phyloP scores from a whole-genome alignment of 495 filamentous ascomycete species.

The Aspergillus sclerotiicarbonarius region DNA sequence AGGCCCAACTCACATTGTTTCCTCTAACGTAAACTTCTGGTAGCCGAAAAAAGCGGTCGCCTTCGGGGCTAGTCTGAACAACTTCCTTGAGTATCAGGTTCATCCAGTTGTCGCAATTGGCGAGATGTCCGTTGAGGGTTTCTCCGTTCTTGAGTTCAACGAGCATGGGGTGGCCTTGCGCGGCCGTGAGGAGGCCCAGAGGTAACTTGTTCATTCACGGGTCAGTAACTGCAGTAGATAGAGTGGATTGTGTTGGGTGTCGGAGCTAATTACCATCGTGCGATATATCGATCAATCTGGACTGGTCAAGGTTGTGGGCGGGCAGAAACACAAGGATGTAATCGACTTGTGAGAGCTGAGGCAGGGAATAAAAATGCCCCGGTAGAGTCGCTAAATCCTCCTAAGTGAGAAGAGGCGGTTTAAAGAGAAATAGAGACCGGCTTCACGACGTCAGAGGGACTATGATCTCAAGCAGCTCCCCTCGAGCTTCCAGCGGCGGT shows the following conservation, averaged over 20 bases:
- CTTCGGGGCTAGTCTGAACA: constrained; percentile 94
- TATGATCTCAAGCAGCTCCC: constrained; percentile 25
- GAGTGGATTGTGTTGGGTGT: background rate
- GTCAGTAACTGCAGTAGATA: constrained; percentile 1
- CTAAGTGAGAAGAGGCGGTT: background rate
- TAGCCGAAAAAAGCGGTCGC: constrained; percentile 86
- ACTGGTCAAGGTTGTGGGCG: constrained; percentile 1
- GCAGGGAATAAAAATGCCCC: background rate
- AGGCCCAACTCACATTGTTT: constrained; percentile 69
- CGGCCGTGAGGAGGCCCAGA: constrained; percentile 87
- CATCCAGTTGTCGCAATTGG: constrained; percentile 99
- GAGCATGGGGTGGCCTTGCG: constrained; percentile 97
- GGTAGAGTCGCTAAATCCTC: background rate
- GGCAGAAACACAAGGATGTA: background rate
- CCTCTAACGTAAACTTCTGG: constrained; percentile 95
- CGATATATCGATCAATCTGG: constrained; percentile 1
- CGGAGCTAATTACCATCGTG: constrained; percentile 9
- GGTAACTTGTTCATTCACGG: constrained; percentile 66
- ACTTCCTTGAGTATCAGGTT: constrained; percentile 96
- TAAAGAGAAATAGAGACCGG: background rate
- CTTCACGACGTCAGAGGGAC: background rate
- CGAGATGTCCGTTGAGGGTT: constrained; percentile 91
- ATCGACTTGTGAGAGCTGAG: background rate
- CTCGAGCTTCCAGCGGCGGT: constrained; percentile 28
- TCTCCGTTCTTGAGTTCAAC: constrained; percentile 99